Base-by-base conservation (phyloP, 176 grass and related monocot species). In the Phragmites australis region DNA sequence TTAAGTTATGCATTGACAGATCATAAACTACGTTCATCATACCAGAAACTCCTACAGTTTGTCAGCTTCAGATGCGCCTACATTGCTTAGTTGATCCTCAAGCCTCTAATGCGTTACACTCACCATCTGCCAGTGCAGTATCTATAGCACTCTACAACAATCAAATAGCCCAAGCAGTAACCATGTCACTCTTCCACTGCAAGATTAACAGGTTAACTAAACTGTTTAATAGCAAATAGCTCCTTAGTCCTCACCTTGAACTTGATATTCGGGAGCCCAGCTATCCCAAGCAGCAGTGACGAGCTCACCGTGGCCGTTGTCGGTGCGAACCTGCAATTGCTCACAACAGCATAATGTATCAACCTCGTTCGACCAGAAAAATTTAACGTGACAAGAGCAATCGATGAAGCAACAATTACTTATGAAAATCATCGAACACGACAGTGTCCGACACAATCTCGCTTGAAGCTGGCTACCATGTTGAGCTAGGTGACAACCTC, bases 371-470 rank as follows among this genome's bases (percentile, higher is more conserved):
- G 54, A 60, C 48, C 47, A 69, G 9, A 19, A 19, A 70, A 46
- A 86, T 30, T 67, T 22, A 80, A 26, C 0, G 50, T 59, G 42
- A 55, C 19, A 74, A 39, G 11, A 87, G 30, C 59, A 78, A 22
- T 15, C 11, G 18, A 70, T 18, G 57, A 78, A 50, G 21, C 2
- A 26, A 78, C 49, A 1, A 46, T 49, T 82, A 87, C 96, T 83
- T 89, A 81, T 99, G 88, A 48, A 99, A 99, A 84, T 99, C 92
- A 83, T 99, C 96, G 50, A 99, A 99, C 3, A 99, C 84, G 21
- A 98, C 96, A 45, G 96, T 98, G 75, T 95, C 92, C 40, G 96
- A 90, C 72, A 95, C 92, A 40, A 99, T 95, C 86, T 95, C 92
- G 65, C 96, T 99, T 99, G 81, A 99, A 95, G 79, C 81, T 85